These are phyloP conservation scores for Cryptococcus sp. DNA, from an alignment of 1,284 basidiomycete genomes.

Conservation along the genomic window DNA sequence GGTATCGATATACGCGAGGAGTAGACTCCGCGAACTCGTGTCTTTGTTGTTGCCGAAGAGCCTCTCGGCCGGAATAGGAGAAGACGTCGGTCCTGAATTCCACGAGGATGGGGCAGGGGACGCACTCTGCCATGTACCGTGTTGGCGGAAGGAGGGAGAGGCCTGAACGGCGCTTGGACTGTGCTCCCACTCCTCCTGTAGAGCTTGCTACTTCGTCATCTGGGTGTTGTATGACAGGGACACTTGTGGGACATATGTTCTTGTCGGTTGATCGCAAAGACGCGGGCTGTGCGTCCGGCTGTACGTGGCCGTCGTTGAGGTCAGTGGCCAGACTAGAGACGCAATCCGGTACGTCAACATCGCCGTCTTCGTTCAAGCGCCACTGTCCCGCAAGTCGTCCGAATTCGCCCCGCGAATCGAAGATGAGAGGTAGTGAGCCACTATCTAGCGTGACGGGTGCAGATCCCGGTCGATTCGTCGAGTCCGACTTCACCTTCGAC, in stretches of 20 bases:
- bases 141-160: background rate
- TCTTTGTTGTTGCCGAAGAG: background rate
- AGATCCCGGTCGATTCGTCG: too few relatives aligned
- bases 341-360: constrained; percentile 12
- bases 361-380: background rate
- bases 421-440: constrained; percentile 16
- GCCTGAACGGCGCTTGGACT: background rate
- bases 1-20: background rate
- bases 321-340: background rate
- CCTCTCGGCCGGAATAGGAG: constrained; percentile 4
- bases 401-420: constrained; percentile 20
- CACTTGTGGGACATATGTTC: too few relatives aligned
- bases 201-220: too few relatives aligned
- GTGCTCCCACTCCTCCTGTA: too few relatives aligned
- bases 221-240: too few relatives aligned
- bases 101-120: constrained; percentile 21
- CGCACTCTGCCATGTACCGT: constrained; percentile 1
- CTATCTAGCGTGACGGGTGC: background rate
- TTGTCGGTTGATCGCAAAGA: too few relatives aligned
- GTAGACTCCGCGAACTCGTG: background rate
- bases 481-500: too few relatives aligned
- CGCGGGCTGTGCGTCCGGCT: too few relatives aligned
- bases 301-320: too few relatives aligned
- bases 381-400: constrained; percentile 14
- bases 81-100: constrained; percentile 26